Percentiles rank a stretch among this genome's conserved stretches.
Conservation (phyloP, 345 rosid species). For the Moricandia arvensis region DNA sequence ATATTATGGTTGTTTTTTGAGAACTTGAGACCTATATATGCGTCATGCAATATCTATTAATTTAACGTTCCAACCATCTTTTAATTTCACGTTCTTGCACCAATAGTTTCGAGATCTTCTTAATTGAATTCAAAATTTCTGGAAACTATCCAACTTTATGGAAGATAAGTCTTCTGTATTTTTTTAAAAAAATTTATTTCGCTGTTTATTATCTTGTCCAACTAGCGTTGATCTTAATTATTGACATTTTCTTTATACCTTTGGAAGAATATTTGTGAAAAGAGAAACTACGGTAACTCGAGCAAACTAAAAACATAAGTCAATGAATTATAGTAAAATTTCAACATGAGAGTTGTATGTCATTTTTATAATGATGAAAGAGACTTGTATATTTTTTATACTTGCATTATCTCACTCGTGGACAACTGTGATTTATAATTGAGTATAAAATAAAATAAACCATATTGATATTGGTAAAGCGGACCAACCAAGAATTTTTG, state of each 20-base stretch:
- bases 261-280: not conserved
- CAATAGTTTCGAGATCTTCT: not conserved
- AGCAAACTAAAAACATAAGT: not conserved
- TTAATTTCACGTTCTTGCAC: not conserved
- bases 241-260: not conserved
- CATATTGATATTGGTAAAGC: conserved; percentile 32
- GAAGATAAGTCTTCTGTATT: not conserved
- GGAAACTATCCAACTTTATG: not conserved
- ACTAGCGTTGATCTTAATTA: not conserved
- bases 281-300: not conserved
- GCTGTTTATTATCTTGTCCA: not conserved
- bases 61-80: not conserved
- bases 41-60: not conserved
- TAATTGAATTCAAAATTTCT: not conserved
- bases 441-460: conserved; percentile 6
- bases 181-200: not conserved
- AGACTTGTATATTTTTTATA: not conserved
- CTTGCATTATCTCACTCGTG: conserved; percentile 29
- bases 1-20: not conserved
- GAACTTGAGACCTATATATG: not conserved
- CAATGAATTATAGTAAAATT: not conserved
- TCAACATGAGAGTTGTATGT: conserved; percentile 10
- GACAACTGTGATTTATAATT: conserved; percentile 28
- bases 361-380: conserved; percentile 1
- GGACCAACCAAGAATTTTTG: conserved; percentile 38